phyloP scores from a whole-genome alignment of 371 early-diverging fungal species.

The Apophysomyces sp. region DNA sequence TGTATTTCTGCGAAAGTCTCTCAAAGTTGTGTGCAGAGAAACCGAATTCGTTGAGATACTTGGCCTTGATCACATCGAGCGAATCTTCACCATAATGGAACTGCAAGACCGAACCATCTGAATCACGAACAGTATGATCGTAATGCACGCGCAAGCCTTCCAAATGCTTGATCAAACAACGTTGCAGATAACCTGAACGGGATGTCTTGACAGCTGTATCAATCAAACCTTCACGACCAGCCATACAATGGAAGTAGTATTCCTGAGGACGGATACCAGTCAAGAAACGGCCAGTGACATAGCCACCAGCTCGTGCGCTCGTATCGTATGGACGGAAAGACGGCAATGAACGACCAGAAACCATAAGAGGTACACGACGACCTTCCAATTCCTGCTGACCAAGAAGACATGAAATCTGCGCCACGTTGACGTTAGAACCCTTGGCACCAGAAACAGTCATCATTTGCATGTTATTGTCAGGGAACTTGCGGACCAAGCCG shows the following conservation, averaged over 20 bases:
- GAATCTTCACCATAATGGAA: slow-evolving; percentile 99
- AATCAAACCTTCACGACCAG: slow-evolving; percentile 99
- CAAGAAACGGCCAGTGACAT: slow-evolving; percentile 98
- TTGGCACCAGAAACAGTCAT: slow-evolving; percentile 99
- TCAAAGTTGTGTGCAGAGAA: slow-evolving; percentile 93
- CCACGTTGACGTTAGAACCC: slow-evolving; percentile 97
- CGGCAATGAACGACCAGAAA: slow-evolving; percentile 96
- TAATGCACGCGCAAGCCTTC: slow-evolving; percentile 97
- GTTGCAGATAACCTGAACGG: slow-evolving; percentile 99
- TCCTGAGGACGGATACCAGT: slow-evolving; percentile 98
- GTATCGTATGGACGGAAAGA: slow-evolving; percentile 92
- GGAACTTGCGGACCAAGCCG: slow-evolving; percentile 85
- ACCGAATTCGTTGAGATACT: slow-evolving; percentile 86
- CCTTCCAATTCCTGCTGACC: slow-evolving; percentile 99
- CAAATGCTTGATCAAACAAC: slow-evolving; percentile 99
- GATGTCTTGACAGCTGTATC: slow-evolving; percentile 99
- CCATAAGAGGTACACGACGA: slow-evolving; percentile 98
- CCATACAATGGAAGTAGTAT: slow-evolving; percentile 97
- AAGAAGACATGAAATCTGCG: slow-evolving; percentile 98
- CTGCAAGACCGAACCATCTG: slow-evolving; percentile 95
- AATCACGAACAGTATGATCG: slow-evolving; percentile 96
- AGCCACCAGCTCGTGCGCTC: slow-evolving; percentile 95
- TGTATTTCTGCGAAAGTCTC: slow-evolving; percentile 79
- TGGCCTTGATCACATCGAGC: slow-evolving; percentile 97
- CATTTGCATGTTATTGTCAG: slow-evolving; percentile 97